Base-by-base conservation (phyloP, 768 basidiomycete species). In the Tephrocybe rancida region DNA sequence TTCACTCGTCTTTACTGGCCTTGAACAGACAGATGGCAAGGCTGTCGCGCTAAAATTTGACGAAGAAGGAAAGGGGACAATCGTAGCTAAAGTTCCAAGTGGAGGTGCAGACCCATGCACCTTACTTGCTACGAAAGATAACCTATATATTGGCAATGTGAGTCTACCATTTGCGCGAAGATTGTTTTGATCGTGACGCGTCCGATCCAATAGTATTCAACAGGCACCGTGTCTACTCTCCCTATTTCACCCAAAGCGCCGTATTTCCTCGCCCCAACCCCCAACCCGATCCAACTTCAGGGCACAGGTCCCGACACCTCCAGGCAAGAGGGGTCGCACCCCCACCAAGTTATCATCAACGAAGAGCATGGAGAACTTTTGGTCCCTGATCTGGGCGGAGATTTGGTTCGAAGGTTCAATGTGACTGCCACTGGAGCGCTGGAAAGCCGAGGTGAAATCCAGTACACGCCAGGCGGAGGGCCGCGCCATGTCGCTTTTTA, bases 381-480 rank as follows among this genome's bases (percentile, higher is more conserved):
- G 39, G 76, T 91, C 1, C 84, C 89, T 1, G 90, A 94, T 66
- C 73, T 95, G 5, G 92, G 92, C 3, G 76, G 81, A 2, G 92
- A 94, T 65, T 76, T 76, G 48, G 78, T 91, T 14, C 84, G 80
- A 70, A 73, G 81, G 50, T 72, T 87, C 54, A 71, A 69, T 58
- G 78, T 81, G 63, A 66, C 62, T 8, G 29, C 56, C 2, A 67
- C 69, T 18, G 82, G 77, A 1, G 64, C 61, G 26, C 86, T 90
- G 83, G 64, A 68, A 18, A 61, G 82, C 44, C 64, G 63, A n/a
- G 83, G 78, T 5, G 71, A 73, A 29, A 65, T 91, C 37, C 60
- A 70, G 24, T 76, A 73, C 63, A 72, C 76, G 56, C 64, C 74
- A 2, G 90, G 90, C 0, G 73, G 82, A 29, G 90, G 90, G 1